Evolutionary conservation across 805 yeast genomes (phyloP).

Genomic region (Pichia deserticola): DNA sequence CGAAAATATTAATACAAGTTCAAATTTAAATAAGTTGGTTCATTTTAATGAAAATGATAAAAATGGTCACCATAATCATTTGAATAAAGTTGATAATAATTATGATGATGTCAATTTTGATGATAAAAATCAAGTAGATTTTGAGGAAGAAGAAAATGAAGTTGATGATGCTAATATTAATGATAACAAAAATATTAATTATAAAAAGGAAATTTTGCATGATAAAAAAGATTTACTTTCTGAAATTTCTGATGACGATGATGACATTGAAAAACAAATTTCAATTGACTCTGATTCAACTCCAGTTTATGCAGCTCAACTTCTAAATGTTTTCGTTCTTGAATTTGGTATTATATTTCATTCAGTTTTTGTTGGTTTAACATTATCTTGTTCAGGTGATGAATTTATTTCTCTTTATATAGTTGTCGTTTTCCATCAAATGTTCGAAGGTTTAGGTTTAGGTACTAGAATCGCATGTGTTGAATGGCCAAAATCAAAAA

Average conservation of each 20-base stretch:
- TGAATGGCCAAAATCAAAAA: constrained; percentile 35
- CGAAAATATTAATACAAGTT: too few species aligned
- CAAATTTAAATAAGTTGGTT: not conserved
- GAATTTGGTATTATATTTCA: constrained; percentile 82
- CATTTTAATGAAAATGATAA: not conserved
- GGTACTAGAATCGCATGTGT: constrained; percentile 68
- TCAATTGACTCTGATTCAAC: constrained; percentile 2
- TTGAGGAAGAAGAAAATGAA: not conserved
- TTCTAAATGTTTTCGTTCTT: constrained; percentile 48
- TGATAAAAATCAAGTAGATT: too few species aligned
- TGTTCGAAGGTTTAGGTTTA: constrained; percentile 81
- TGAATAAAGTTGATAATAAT: not conserved
- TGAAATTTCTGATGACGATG: not conserved
- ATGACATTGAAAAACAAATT: constrained; percentile 2
- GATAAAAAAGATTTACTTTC: not conserved
- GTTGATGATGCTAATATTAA: too few species aligned
- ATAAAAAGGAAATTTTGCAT: not conserved
- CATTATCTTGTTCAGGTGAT: constrained; percentile 71
- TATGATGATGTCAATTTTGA: too few species aligned
- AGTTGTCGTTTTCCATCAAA: constrained; percentile 67
- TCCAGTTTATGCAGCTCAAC: constrained; percentile 43
- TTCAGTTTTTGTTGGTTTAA: constrained; percentile 73
- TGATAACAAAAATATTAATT: not conserved
- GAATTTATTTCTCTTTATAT: constrained; percentile 66
- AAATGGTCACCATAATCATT: not conserved